Percentiles rank a stretch among this genome's conserved stretches.
phyloP scores from a whole-genome alignment of 495 filamentous ascomycete genomes.

The Penicillium pulvis region DNA sequence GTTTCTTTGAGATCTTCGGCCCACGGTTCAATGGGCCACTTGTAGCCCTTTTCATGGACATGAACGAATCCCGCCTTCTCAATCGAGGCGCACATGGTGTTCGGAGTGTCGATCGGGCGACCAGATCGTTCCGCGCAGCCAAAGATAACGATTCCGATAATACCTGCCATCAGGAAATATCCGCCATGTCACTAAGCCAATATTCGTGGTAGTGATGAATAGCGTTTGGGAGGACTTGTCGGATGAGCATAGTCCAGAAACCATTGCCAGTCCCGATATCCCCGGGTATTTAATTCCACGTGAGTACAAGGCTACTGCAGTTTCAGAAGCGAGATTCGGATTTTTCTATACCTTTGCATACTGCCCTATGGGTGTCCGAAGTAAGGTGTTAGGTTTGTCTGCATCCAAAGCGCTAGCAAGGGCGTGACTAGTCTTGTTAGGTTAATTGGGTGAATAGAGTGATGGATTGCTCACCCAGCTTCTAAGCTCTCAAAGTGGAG shows the following conservation, averaged over 20 bases:
- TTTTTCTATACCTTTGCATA: neutral
- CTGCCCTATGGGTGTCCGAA: slow-evolving; percentile 8
- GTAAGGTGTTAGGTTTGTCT: slow-evolving; percentile 4
- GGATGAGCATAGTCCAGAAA: slow-evolving; percentile 8
- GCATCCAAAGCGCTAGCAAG: slow-evolving; percentile 5
- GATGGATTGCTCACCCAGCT: neutral
- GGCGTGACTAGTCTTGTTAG: slow-evolving; percentile 5
- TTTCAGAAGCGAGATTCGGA: neutral
- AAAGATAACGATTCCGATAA: neutral
- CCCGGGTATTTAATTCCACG: slow-evolving; percentile 1
- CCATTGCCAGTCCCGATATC: slow-evolving; percentile 17
- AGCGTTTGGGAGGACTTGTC: neutral
- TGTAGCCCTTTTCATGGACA: slow-evolving; percentile 8
- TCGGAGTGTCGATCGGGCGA: neutral
- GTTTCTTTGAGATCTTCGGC: slow-evolving; percentile 19
- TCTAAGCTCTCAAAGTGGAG: slow-evolving; percentile 18
- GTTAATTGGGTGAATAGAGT: neutral
- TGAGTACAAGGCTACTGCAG: neutral
- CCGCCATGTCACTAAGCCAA: slow-evolving; percentile 5
- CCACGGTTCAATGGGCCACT: slow-evolving; percentile 16
- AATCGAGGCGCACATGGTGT: slow-evolving; percentile 21
- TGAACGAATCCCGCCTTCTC: slow-evolving; percentile 35
- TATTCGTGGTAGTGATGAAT: neutral
- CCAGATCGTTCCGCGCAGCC: neutral
- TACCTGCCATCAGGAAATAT: slow-evolving; percentile 3